Evolutionary conservation across 148 eudicot species (phyloP), one percentile per base, ranked within the genome.

Genomic region (Diospyros kaki): DNA sequence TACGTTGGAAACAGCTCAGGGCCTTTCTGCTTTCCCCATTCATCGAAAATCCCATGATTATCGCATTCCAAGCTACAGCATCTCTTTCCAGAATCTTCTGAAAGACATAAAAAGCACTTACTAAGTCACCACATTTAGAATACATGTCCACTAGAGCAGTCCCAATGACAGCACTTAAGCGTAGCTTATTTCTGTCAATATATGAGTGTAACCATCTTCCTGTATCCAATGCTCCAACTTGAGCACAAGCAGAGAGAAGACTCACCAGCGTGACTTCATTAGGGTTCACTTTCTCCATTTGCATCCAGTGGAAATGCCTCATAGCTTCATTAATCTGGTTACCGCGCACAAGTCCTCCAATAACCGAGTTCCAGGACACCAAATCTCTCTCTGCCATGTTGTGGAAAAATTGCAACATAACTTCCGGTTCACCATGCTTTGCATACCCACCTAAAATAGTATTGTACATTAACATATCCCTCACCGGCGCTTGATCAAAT

Each of bases 301-400:
- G 71, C 80, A 77, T 77, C 9, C 9, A 39, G 18, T 77, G 62
- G 58, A 77, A 77, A 54, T 41, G 61, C 13, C 39, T 72, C 44
- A 77, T 77, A 43, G 80, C 80, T 64, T 77, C 80, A 64, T 45
- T 71, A 45, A 77, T 63, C 64, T 75, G 43, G 12, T 58, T 54
- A 55, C 51, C 28, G 11, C 53, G 70, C 28, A 77, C 80, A 4
- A 77, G 61, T 50, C 80, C 80, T 53, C 80, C 80, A 52, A 77
- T 72, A 17, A 77, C 69, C 14, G 80, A 15, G 42, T 77, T 77
- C 80, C 80, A 77, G 15, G 80, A 77, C 1, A 77, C 80, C 75
- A 77, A 77, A 71, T 77, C 80, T 72, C 70, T 77, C 52, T 6
- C 18, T 3, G 80, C 75, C 80, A 77, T 77, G 7, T 64, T 66